Base-by-base conservation (phyloP, 345 rosid genomes). In the Cardamine occulta region DNA sequence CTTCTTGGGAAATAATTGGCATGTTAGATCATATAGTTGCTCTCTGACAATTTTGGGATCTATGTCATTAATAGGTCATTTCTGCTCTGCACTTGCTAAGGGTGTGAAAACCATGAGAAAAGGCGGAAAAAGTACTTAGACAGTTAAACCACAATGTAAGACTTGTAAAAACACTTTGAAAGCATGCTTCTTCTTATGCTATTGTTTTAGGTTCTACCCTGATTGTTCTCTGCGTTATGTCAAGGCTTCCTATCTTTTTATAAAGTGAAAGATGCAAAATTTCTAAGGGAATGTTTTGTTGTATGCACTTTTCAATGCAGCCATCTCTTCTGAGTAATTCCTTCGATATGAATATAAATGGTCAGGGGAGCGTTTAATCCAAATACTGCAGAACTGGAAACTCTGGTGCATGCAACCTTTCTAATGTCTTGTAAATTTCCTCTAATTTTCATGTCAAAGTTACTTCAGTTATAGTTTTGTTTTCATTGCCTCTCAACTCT, bases 71-170 rank as follows among this genome's bases (percentile, higher is more conserved):
- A 59, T 51, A 94, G 97, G 97, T 68, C 77, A 85, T 73, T 91
- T 96, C 78, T 95, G 97, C 59, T 97, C 93, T 29, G 98, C 98
- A 2, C 54, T 95, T 72, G 53, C 91, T 0, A 88, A 63, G 72
- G 96, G 97, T 53, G 91, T 92, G 52, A 90, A 92, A 83, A 90
- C 98, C 51, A 92, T 95, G 99, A 95, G n/a, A 95, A 71, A 90
- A 84, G 73, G 91, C 85, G 3, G 97, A 95, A 61, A 95, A 84
- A 39, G 97, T 84, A 1, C 82, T 90, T 19, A 90, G 7, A 82
- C 97, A 4, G 98, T 92, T 75, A 95, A 89, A 18, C 81, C 81
- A 42, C 81, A 79, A 73, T 79, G 51, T 42, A 39, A 21, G 19
- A 62, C 49, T 13, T 62, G 13, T 40, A 18, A 7, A 14, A 40